Percentiles rank a stretch among this genome's conserved stretches.
These are phyloP conservation scores for Pinus tabuliformis DNA, from an alignment of 75 land plant species.

Conservation along the genomic window DNA sequence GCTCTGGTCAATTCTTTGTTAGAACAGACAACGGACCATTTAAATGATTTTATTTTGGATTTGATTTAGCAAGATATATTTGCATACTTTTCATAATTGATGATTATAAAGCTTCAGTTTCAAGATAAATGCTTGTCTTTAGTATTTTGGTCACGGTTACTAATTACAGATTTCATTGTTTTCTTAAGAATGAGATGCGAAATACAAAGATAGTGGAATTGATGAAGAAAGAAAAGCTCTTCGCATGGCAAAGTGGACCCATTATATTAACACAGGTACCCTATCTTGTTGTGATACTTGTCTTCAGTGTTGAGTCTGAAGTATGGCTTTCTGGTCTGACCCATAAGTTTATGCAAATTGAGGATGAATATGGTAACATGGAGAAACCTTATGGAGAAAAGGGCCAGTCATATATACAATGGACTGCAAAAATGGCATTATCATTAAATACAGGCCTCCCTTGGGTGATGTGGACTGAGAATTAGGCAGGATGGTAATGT, in stretches of 20 bases:
- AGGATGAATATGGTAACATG: conserved; percentile 69
- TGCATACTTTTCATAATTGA: background rate
- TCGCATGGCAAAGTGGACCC: conserved; percentile 77
- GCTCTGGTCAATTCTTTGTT: conserved; percentile 1
- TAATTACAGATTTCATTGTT: background rate
- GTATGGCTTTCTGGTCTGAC: background rate
- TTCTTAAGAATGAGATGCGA: conserved; percentile 62
- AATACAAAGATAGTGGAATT: conserved; percentile 54
- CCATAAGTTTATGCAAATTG: conserved; percentile 36
- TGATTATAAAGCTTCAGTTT: background rate
- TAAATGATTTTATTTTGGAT: conserved; percentile 27
- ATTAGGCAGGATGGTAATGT: conserved; percentile 82
- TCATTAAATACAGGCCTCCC: conserved; percentile 36
- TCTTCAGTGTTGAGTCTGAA: background rate
- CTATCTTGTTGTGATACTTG: background rate
- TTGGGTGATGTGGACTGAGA: conserved; percentile 92
- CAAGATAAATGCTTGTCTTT: background rate
- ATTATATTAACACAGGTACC: conserved; percentile 73
- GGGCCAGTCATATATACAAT: conserved; percentile 46
- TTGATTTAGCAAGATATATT: background rate
- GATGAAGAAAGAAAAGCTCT: conserved; percentile 47
- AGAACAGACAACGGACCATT: conserved; percentile 73
- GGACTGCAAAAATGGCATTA: conserved; percentile 63
- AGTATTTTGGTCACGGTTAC: background rate
- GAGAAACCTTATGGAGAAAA: conserved; percentile 29